A percentile compares a stretch with the other conserved stretches of the same genome.
phyloP scores from a whole-genome alignment of 805 yeast genomes.

The Lipomyces yamadae region DNA sequence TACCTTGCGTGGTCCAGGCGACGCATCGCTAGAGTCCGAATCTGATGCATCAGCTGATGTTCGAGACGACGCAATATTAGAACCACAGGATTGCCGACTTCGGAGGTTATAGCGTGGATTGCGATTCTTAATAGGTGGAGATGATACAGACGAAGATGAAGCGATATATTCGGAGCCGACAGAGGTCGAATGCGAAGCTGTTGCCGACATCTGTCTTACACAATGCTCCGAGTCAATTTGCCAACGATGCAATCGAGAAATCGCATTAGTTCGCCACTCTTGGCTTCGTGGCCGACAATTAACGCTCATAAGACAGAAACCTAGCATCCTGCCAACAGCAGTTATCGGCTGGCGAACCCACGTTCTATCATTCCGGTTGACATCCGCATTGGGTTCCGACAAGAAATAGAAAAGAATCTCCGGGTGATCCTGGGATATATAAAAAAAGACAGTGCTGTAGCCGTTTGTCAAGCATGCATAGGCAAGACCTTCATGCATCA shows the following conservation, averaged over 20 bases:
- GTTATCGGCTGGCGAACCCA: not conserved
- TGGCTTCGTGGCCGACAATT: not conserved
- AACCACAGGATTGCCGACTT: not conserved
- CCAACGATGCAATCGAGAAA: no score
- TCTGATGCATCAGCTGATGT: conserved; percentile 5
- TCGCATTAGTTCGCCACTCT: not conserved
- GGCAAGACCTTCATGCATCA: not conserved
- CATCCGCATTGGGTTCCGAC: not conserved
- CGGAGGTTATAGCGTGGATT: not conserved
- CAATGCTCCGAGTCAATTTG: not conserved
- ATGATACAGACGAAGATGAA: not conserved
- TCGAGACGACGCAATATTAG: conserved; percentile 1
- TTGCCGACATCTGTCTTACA: not conserved
- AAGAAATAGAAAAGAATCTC: conserved; percentile 1
- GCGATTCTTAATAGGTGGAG: conserved; percentile 1
- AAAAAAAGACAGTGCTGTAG: not conserved
- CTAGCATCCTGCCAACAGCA: not conserved
- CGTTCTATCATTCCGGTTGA: not conserved
- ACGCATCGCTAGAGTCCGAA: conserved; percentile 1
- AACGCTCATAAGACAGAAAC: not conserved
- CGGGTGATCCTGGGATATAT: not conserved
- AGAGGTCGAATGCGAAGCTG: not conserved
- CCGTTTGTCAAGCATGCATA: not conserved
- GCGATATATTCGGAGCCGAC: not conserved
- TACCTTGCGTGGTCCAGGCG: not conserved